Evolutionary conservation across 139 green algal species (phyloP), one percentile per base, ranked within the genome.

Genomic region (Coelastrella sp.): DNA sequence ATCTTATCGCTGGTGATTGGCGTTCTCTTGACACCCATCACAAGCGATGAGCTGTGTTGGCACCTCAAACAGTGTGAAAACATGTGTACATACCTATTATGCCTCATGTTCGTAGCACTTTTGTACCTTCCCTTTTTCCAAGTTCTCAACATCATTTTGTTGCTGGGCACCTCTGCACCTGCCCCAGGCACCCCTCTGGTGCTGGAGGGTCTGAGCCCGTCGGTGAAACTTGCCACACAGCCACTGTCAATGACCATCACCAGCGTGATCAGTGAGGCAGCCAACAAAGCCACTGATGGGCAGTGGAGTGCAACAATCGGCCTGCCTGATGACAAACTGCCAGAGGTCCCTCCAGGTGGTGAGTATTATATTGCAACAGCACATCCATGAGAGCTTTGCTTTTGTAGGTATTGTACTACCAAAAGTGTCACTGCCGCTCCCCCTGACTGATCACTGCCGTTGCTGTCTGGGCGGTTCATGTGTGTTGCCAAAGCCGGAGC

Each of bases 261-360:
- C 4, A 76, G 14, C 0, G 91, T 96, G 6, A 60, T 27, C n/a
- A 92, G 75, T 11, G 74, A 89, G 4, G 10, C 7, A 8, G 92
- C 93, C 6, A 25, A 73, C 15, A 87, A 92, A 19, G 56, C 93
- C 1, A 96, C 94, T 12, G 89, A 84, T 6, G 87, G 81, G 0
- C 60, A 93, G 86, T 96, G 94, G 94, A 78, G 24, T 20, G 19
- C 90, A 22, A 73, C 68, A 27, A 35, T 83, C 6, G 91, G 91
- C 56, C 73, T 88, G 7, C 27, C 86, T 0, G 84, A 89, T 14
- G 93, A 95, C 20, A 25, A 73, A 35, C 89, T 93, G 87, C 92
- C 91, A 19, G 94, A 96, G 75, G 87, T 95, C 80, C 93, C 93
- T 1, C 90, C 91, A 4, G 94, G 94, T 61, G 94, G 94, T 94